Conservation (phyloP, 176 grass and related monocot genomes). For the Phoenix roebelenii region DNA sequence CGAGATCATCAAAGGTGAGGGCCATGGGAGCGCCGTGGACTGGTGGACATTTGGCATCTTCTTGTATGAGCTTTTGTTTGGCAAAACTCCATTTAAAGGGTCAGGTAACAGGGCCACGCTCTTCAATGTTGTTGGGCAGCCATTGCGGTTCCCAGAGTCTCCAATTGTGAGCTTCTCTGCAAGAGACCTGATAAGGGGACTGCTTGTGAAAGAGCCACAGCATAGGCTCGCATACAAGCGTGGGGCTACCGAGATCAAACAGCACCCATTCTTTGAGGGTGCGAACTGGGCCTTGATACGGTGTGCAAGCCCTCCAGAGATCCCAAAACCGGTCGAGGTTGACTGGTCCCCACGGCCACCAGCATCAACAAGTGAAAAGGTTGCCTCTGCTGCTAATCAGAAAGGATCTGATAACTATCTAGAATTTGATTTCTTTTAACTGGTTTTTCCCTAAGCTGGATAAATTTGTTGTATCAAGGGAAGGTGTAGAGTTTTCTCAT, state of each 20-base stretch:
- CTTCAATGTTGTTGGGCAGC: conserved; percentile 84
- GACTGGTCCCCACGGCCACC: conserved; percentile 26
- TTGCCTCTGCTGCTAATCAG: conserved; percentile 5
- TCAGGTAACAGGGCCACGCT: conserved; percentile 62
- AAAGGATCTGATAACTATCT: conserved; percentile 69
- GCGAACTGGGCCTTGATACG: conserved; percentile 89
- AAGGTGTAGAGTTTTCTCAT: conserved; percentile 9
- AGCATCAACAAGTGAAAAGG: conserved; percentile 8
- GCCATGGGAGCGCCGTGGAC: conserved; percentile 86
- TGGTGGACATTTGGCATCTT: conserved; percentile 97
- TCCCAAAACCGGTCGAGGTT: conserved; percentile 54
- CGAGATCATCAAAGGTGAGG: conserved; percentile 91
- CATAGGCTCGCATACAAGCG: conserved; percentile 62
- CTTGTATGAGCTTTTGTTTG: conserved; percentile 87
- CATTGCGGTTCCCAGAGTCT: conserved; percentile 57
- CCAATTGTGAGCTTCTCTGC: conserved; percentile 61
- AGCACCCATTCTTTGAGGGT: conserved; percentile 84
- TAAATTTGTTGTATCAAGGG: conserved; percentile 4
- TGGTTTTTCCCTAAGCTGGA: conserved; percentile 8
- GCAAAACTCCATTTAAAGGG: conserved; percentile 88
- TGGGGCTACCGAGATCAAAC: conserved; percentile 83
- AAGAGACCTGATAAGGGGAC: conserved; percentile 62
- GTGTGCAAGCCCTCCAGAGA: conserved; percentile 73
- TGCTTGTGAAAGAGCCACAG: conserved; percentile 80
- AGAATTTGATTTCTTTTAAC: conserved; percentile 88